Base-by-base conservation (phyloP, 495 filamentous ascomycete species). In the Talaromyces liani region DNA sequence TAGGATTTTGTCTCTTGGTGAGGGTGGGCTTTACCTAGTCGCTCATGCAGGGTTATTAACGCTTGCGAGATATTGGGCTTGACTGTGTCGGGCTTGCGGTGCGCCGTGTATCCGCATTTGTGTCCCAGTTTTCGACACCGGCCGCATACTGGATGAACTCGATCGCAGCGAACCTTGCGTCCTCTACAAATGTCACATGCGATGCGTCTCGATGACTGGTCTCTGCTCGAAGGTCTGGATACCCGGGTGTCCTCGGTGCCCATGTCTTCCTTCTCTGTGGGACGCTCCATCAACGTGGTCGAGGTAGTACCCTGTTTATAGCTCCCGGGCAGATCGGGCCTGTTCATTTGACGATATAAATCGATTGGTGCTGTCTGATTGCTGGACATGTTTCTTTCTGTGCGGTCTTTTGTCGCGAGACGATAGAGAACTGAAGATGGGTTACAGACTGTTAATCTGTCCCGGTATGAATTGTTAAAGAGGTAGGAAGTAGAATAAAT, bases 91-190 rank as follows among this genome's bases (percentile, higher is more conserved):
- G 20, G 55, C 6, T 58, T 58, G 6, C 55, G 20, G 20, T 20
- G 16, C 29, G 55, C 25, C 16, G 55, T 58, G 29, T 58, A 58
- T 33, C 25, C 25, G 55, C 55, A 58, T 25, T 29, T 33, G 20
- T 58, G 55, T n/a, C 25, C 25, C 25, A 58, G 10, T 27, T 58
- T 58, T n/a, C 24, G 20, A 27, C 55, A 58, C 55, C 55, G 20
- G 25, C 55, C 55, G 14, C 55, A 58, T n/a, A 58, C 25, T 16
- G 55, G 55, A 25, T 58, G 55, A 14, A 27, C 55, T 58, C 55
- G 55, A 58, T 58, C 55, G 25, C 55, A 58, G 25, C 55, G 55
- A 33, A 58, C 55, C 55, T 58, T 58, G 55, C 55, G 55, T 33
- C 55, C 20, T 58, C 55, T 58, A 27, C 55, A 58, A 14, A 27